phyloP scores from a whole-genome alignment of 768 basidiomycete genomes.

The Agrocybe praecox region DNA sequence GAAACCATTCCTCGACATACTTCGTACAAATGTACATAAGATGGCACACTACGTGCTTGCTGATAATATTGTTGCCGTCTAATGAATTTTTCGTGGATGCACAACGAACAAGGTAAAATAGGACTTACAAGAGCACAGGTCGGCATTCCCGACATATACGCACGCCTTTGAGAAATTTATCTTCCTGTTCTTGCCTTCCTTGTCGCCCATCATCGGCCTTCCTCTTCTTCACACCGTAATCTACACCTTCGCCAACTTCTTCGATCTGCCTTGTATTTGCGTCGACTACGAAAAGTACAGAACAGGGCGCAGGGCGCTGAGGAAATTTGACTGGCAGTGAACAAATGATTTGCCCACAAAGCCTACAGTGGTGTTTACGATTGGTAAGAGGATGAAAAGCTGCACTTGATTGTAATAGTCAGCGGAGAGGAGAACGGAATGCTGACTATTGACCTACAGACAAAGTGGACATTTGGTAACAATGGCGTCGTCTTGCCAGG shows the following conservation, averaged over 20 bases:
- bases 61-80: conserved; percentile 83
- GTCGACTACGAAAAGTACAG: conserved; percentile 86
- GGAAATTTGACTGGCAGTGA: conserved; percentile 79
- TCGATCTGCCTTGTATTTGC: conserved; percentile 75
- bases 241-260: conserved; percentile 81
- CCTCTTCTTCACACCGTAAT: conserved; percentile 74
- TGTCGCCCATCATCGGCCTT: conserved; percentile 35
- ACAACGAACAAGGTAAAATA: neutral
- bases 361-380: conserved; percentile 93
- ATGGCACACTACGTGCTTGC: conserved; percentile 58
- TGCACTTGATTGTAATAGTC: conserved; percentile 35
- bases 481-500: conserved; percentile 86
- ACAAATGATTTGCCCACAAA: conserved; percentile 92
- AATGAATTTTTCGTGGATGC: neutral
- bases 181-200: conserved; percentile 55
- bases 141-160: conserved; percentile 87
- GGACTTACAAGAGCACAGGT: conserved; percentile 72
- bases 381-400: conserved; percentile 90
- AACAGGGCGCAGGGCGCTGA: conserved; percentile 70
- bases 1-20: conserved; percentile 34
- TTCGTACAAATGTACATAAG: conserved; percentile 72
- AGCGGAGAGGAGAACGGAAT: neutral
- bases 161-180: conserved; percentile 88
- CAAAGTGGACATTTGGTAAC: conserved; percentile 88
- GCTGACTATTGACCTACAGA: conserved; percentile 49